Evolutionary conservation across 106 monocot genomes (phyloP).

Genomic region (Acorus gramineus): DNA sequence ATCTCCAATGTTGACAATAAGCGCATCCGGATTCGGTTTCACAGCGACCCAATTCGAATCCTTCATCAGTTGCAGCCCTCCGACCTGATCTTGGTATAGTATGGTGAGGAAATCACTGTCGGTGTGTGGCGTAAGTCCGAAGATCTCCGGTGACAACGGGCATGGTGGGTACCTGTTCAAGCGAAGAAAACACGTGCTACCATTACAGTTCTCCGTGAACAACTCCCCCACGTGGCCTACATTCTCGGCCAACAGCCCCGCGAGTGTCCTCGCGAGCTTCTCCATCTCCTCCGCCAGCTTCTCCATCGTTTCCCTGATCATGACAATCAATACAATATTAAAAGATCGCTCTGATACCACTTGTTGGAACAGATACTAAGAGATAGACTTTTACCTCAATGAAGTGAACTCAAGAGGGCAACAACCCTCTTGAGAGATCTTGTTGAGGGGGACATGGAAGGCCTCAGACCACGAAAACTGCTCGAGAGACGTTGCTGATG

Average conservation of each 20-base stretch:
- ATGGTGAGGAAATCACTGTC: slow-evolving; percentile 94
- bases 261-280: slow-evolving; percentile 29
- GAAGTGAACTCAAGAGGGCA: slow-evolving; percentile 33
- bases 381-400: slow-evolving; percentile 31
- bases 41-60: slow-evolving; percentile 64
- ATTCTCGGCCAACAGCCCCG: slow-evolving; percentile 43
- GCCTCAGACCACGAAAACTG: slow-evolving; percentile 96
- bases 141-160: slow-evolving; percentile 38
- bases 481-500: slow-evolving; percentile 33
- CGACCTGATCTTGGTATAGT: slow-evolving; percentile 74
- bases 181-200: slow-evolving; percentile 67
- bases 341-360: too few relatives aligned
- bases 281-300: slow-evolving; percentile 41
- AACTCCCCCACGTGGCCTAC: slow-evolving; percentile 17
- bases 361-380: too few relatives aligned
- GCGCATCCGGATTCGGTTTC: slow-evolving; percentile 60
- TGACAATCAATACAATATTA: too few relatives aligned
- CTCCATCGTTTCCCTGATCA: slow-evolving; percentile 45
- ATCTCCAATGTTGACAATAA: slow-evolving; percentile 93
- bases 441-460: slow-evolving; percentile 68
- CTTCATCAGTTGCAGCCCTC: slow-evolving; percentile 77
- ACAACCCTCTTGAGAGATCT: slow-evolving; percentile 24
- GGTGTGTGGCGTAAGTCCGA: slow-evolving; percentile 74
- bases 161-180: slow-evolving; percentile 83
- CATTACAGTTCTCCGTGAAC: slow-evolving; percentile 41